Evolutionary conservation across 805 yeast species (phyloP), one percentile per base, ranked within the genome.

Genomic region (Pichia phayaonensis): DNA sequence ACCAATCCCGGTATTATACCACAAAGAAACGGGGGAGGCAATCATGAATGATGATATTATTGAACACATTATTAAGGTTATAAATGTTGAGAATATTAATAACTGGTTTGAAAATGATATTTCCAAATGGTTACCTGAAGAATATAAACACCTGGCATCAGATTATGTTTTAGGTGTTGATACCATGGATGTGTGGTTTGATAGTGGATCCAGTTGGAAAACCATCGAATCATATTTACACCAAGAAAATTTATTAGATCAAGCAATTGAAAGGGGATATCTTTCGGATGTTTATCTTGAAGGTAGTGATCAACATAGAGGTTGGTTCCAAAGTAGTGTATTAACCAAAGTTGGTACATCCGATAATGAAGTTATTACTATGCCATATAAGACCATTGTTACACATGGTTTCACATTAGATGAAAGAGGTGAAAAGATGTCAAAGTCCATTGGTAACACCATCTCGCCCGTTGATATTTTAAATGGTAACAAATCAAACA

Each of bases 131-230:
- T 64, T 94, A 16, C 97, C 97, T 6, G 72, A 70, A 2, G 58
- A 66, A 2, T 70, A 71, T 49, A 65, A 71, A 24, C 64, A 59
- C 18, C 60, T 69, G 27, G 83, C 81, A 0, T 49, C 59, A 2
- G 58, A 70, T 2, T 85, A 74, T 55, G 60, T 61, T 23, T 84
- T 87, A 59, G 92, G 96, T 1, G 77, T 73, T 42, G 99, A 94
- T 59, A 94, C 99, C 0, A 86, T 94, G 90, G 99, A 94, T 68
- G 99, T 94, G 20, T 94, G 99, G 99, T 92, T 94, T 69, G 99
- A 94, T 66, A 86, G 96, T 40, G 99, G 99, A 0, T 80, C 95
- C 0, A 83, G 94, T 34, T 94, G 99, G 98, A 76, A 80, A 12
- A 74, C 79, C 43, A 70, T 85, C 21, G 70, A 69, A 41, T 62